These are phyloP conservation scores for Pyricularia sp. DNA, from an alignment of 2,329 filamentous ascomycete genomes.

Conservation along the genomic window DNA sequence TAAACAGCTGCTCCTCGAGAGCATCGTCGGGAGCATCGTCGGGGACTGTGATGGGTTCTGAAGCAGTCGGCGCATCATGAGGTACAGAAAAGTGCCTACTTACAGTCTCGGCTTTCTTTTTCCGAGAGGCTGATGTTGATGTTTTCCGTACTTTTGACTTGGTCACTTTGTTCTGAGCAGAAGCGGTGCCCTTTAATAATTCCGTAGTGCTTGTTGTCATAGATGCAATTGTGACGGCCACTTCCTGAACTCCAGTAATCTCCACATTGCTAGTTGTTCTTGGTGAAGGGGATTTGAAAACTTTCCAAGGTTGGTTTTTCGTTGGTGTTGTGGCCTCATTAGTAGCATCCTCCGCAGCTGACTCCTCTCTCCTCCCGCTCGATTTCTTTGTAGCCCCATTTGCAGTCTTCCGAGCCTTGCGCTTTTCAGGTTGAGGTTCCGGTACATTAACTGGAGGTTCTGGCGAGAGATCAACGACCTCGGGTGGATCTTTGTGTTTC, in stretches of 20 bases:
- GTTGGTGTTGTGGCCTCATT: neutral
- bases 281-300: constrained; percentile 2
- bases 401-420: neutral
- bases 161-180: neutral
- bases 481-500: neutral
- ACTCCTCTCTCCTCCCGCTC: neutral
- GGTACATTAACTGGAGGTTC: neutral
- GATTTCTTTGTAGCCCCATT: neutral
- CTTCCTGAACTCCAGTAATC: neutral
- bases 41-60: neutral
- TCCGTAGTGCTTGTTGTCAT: neutral
- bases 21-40: neutral
- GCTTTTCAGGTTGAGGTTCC: neutral
- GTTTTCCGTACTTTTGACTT: neutral
- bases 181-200: neutral
- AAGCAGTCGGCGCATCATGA: constrained; percentile 9
- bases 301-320: neutral
- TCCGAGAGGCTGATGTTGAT: neutral
- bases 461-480: constrained; percentile 2
- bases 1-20: constrained; percentile 19
- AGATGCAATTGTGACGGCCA: neutral
- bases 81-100: constrained; percentile 22
- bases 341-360: neutral
- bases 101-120: constrained; percentile 20
- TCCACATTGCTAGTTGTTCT: neutral